A percentile compares a stretch with the other conserved stretches of the same genome.
These are phyloP conservation scores for Aspergillus sp. DNA, from an alignment of 2,329 filamentous ascomycete species.

Conservation along the genomic window DNA sequence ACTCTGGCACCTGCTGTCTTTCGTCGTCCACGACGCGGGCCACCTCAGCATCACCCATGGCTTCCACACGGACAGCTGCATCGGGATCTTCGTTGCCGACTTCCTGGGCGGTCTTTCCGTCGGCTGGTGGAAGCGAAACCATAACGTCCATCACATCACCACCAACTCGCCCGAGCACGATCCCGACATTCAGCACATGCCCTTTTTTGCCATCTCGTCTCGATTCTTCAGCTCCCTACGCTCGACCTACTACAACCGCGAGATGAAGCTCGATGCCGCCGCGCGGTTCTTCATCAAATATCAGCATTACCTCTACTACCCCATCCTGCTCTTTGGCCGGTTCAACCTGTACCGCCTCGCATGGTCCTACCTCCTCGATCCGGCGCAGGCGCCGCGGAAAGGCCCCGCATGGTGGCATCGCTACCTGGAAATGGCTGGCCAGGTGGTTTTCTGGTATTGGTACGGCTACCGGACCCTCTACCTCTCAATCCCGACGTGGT, in stretches of 20 bases:
- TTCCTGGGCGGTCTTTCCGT: conserved; percentile 82
- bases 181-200: conserved; percentile 86
- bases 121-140: conserved; percentile 94
- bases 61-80: conserved; percentile 74
- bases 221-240: conserved; percentile 69
- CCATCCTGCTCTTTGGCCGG: conserved; percentile 72
- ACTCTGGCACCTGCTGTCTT: conserved; percentile 91
- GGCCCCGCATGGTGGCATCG: conserved; percentile 79
- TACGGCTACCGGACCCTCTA: conserved; percentile 78
- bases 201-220: conserved; percentile 82
- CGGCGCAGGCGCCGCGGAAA: conserved; percentile 65
- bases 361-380: conserved; percentile 64
- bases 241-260: conserved; percentile 75
- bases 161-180: conserved; percentile 94
- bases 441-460: conserved; percentile 78
- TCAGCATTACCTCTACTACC: conserved; percentile 79
- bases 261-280: conserved; percentile 71
- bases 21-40: conserved; percentile 86
- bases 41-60: conserved; percentile 95
- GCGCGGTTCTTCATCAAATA: conserved; percentile 66
- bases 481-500: conserved; percentile 63
- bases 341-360: conserved; percentile 87
- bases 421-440: conserved; percentile 69
- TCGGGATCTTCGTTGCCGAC: conserved; percentile 85
- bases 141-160: conserved; percentile 94